Percentiles rank a stretch among this genome's conserved stretches.
These are phyloP conservation scores for Ceratobasidium sp. DNA, from an alignment of 1,284 basidiomycete genomes.

Conservation along the genomic window DNA sequence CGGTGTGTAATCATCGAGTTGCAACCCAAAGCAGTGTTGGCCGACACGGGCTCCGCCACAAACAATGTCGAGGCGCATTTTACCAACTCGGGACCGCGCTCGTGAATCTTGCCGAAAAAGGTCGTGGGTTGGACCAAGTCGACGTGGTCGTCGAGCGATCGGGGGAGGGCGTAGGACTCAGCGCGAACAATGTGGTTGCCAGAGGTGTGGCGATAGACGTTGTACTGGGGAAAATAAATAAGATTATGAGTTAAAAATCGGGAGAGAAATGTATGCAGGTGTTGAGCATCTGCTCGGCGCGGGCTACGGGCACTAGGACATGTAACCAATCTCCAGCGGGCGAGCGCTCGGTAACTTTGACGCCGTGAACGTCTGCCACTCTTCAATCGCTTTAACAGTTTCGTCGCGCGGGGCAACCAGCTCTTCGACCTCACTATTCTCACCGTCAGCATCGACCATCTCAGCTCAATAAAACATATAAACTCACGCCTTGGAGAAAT, in stretches of 20 bases:
- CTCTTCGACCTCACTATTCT: neutral
- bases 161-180: slow-evolving; percentile 67
- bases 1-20: slow-evolving; percentile 64
- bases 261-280: slow-evolving; percentile 56
- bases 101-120: slow-evolving; percentile 59
- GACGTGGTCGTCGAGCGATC: slow-evolving; percentile 63
- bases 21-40: slow-evolving; percentile 58
- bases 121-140: slow-evolving; percentile 69
- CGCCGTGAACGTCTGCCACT: slow-evolving; percentile 37
- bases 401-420: slow-evolving; percentile 26
- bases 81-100: slow-evolving; percentile 51
- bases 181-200: slow-evolving; percentile 63
- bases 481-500: slow-evolving; percentile 35
- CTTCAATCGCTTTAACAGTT: slow-evolving; percentile 22
- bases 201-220: slow-evolving; percentile 62
- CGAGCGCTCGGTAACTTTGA: slow-evolving; percentile 8
- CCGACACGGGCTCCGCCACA: too few species aligned
- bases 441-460: neutral
- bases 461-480: slow-evolving; percentile 54
- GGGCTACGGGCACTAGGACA: slow-evolving; percentile 20
- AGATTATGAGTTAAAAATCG: neutral
- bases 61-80: slow-evolving; percentile 50
- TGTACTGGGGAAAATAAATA: slow-evolving; percentile 57
- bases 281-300: too few species aligned
- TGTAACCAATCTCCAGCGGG: slow-evolving; percentile 38